Evolutionary conservation across 495 filamentous ascomycete species (phyloP).

Genomic region (Penicillium bialowiezense): DNA sequence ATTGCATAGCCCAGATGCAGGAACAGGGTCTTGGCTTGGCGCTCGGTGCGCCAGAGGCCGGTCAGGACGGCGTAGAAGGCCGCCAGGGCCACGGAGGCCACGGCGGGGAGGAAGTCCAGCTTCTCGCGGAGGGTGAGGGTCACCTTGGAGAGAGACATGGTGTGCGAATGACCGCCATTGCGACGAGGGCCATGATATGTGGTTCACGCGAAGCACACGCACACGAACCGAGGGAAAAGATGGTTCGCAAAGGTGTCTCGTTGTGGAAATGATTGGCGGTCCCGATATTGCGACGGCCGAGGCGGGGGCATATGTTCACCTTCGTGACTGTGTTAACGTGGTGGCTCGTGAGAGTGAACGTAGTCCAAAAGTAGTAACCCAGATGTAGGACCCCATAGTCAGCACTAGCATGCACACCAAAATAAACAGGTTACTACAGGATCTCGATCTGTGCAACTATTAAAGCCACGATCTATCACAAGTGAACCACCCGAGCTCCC

Average conservation of each 20-base stretch:
- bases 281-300: background rate
- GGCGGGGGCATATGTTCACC: too few species aligned
- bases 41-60: constrained; percentile 31
- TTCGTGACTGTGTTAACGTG: too few species aligned
- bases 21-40: constrained; percentile 31
- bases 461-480: too few species aligned
- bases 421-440: too few species aligned
- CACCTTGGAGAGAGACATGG: constrained; percentile 17
- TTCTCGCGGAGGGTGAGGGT: constrained; percentile 30
- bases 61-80: constrained; percentile 32
- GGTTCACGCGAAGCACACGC: background rate
- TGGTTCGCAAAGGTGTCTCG: background rate
- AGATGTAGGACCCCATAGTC: too few species aligned
- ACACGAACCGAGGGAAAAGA: background rate
- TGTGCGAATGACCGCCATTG: background rate
- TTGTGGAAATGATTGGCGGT: background rate
- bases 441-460: too few species aligned
- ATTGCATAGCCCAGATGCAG: constrained; percentile 41
- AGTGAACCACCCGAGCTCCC: constrained; percentile 2
- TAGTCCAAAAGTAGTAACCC: too few species aligned
- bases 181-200: background rate
- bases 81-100: constrained; percentile 26
- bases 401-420: too few species aligned
- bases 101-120: constrained; percentile 35
- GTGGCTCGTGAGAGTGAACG: too few species aligned